A percentile compares a stretch with the other conserved stretches of the same genome.
phyloP scores from a whole-genome alignment of 2,329 filamentous ascomycete genomes.

The Colletotrichum aenigma region DNA sequence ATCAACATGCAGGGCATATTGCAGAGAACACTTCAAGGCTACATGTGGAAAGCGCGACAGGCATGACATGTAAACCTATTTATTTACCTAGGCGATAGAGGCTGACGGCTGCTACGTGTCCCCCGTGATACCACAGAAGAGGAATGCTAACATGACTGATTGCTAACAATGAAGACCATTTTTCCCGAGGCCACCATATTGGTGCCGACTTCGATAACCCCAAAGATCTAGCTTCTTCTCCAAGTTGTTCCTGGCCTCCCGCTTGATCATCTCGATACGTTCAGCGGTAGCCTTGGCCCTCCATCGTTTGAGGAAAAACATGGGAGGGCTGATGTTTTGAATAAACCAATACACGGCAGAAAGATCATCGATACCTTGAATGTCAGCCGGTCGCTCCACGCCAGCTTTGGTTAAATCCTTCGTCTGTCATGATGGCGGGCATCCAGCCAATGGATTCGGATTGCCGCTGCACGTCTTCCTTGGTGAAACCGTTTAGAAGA shows the following conservation, averaged over 20 bases:
- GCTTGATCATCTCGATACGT: background rate
- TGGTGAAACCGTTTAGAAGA: background rate
- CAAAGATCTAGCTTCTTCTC: background rate
- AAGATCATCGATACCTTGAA: background rate
- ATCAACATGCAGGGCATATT: background rate
- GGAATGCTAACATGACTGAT: background rate
- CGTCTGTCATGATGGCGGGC: background rate
- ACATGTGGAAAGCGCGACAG: background rate
- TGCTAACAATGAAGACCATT: rapidly evolving
- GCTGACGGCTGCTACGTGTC: background rate
- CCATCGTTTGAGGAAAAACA: background rate
- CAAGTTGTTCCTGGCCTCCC: background rate
- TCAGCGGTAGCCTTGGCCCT: background rate
- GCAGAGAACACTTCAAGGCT: background rate
- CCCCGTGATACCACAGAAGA: background rate
- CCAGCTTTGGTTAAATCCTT: background rate
- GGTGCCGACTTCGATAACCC: background rate
- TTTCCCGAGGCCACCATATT: rapidly evolving
- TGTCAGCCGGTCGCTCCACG: background rate
- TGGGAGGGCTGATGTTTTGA: background rate
- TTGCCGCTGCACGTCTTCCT: background rate
- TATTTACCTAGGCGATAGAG: background rate
- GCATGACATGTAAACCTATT: background rate
- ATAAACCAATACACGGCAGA: background rate
- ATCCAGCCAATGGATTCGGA: background rate